A percentile compares a stretch with the other conserved stretches of the same genome.
These are phyloP conservation scores for Hanseniaspora occidentalis DNA, from an alignment of 805 yeast genomes.

Conservation along the genomic window DNA sequence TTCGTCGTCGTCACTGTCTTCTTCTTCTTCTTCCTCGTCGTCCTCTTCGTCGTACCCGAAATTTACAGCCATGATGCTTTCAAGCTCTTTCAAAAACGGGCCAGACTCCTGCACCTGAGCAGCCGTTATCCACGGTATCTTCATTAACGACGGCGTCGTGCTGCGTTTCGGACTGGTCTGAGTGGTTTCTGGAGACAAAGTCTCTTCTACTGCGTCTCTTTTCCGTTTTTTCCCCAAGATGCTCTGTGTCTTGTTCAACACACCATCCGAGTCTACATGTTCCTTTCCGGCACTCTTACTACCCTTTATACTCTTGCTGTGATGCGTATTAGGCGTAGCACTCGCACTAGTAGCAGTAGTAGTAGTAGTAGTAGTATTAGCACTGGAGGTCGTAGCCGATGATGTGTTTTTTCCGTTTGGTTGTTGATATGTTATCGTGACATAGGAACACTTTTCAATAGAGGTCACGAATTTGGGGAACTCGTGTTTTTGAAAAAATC, in stretches of 20 bases:
- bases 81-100: conserved; percentile 20
- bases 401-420: neutral
- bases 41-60: conserved; percentile 24
- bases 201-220: no score
- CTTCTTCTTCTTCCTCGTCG: conserved; percentile 12
- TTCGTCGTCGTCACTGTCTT: conserved; percentile 6
- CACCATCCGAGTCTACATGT: no score
- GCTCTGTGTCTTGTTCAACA: no score
- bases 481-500: conserved; percentile 24
- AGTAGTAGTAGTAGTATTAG: no score
- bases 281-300: no score
- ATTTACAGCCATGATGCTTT: conserved; percentile 20
- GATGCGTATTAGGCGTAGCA: no score
- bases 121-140: conserved; percentile 19
- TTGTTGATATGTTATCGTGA: conserved; percentile 11
- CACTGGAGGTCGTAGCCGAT: neutral
- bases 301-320: no score
- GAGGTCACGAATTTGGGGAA: conserved; percentile 35
- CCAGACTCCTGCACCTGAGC: conserved; percentile 10
- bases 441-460: conserved; percentile 22
- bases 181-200: no score
- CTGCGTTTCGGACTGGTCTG: conserved; percentile 1
- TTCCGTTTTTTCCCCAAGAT: no score
- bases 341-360: no score
- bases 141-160: conserved; percentile 14